A percentile compares a stretch with the other conserved stretches of the same genome.
These are phyloP conservation scores for Penicillium expansum DNA, from an alignment of 2,329 filamentous ascomycete genomes.

Conservation along the genomic window DNA sequence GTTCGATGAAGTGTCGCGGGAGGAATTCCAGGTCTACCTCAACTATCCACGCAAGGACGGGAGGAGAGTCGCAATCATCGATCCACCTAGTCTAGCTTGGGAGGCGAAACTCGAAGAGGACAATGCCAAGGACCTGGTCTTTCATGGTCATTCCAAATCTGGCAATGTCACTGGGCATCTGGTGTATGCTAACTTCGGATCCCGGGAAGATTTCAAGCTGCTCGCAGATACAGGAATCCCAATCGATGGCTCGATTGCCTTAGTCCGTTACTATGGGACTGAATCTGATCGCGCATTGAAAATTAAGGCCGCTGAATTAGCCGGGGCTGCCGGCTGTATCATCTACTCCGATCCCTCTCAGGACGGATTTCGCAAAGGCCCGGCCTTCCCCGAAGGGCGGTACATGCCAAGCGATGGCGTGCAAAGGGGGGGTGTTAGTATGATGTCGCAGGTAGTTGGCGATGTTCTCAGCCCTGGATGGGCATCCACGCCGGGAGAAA, in stretches of 20 bases:
- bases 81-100: conserved; percentile 68
- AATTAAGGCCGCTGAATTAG: conserved; percentile 82
- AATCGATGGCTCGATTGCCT: conserved; percentile 73
- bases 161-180: conserved; percentile 83
- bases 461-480: conserved; percentile 91
- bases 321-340: conserved; percentile 81
- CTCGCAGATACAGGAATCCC: conserved; percentile 70
- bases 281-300: conserved; percentile 74
- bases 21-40: conserved; percentile 83
- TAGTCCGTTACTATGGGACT: conserved; percentile 77
- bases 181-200: conserved; percentile 90
- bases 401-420: conserved; percentile 80
- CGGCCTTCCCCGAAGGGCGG: conserved; percentile 70
- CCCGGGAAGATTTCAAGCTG: conserved; percentile 73
- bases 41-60: conserved; percentile 83
- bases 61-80: conserved; percentile 75
- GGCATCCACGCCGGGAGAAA: conserved; percentile 53
- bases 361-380: conserved; percentile 73
- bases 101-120: conserved; percentile 81
- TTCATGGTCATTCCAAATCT: conserved; percentile 84
- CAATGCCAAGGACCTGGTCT: conserved; percentile 70
- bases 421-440: conserved; percentile 74
- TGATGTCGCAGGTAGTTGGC: conserved; percentile 79
- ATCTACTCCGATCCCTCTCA: conserved; percentile 90
- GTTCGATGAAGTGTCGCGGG: conserved; percentile 71